Conservation (phyloP, 2,329 filamentous ascomycete species). For the Aspergillus clavatus region DNA sequence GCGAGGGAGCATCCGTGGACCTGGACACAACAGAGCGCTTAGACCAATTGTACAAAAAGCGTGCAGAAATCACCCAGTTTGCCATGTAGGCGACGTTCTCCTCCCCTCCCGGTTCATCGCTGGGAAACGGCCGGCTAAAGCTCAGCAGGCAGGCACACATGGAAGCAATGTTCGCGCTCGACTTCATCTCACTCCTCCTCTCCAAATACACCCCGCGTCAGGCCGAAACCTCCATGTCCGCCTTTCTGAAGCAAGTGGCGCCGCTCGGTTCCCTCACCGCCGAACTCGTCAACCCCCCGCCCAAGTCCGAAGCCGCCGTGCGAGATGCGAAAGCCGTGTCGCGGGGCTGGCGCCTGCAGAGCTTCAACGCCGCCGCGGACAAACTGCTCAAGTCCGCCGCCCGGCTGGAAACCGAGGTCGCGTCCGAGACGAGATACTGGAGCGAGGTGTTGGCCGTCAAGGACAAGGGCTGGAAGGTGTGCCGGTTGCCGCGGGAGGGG, state of each 20-base stretch:
- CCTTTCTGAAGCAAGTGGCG: slow-evolving; percentile 63
- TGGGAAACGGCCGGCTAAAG: slow-evolving; percentile 9
- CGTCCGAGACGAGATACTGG: slow-evolving; percentile 83
- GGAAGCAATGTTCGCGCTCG: slow-evolving; percentile 61
- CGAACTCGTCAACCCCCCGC: slow-evolving; percentile 60
- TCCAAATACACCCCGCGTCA: slow-evolving; percentile 74
- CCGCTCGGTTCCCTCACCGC: slow-evolving; percentile 70
- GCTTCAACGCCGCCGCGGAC: slow-evolving; percentile 68
- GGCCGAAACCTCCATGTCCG: slow-evolving; percentile 65
- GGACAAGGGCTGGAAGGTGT: slow-evolving; percentile 81
- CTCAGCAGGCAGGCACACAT: slow-evolving; percentile 39
- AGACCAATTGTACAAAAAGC: slow-evolving; percentile 41
- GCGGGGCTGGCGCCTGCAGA: slow-evolving; percentile 71
- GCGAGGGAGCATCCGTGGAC: slow-evolving; percentile 24
- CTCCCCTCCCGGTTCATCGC: too few relatives aligned
- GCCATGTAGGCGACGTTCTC: slow-evolving; percentile 33
- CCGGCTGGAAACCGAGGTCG: slow-evolving; percentile 70
- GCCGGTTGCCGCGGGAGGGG: slow-evolving; percentile 66
- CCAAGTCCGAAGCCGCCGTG: slow-evolving; percentile 51
- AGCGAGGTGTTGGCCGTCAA: slow-evolving; percentile 75
- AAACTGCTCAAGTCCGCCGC: slow-evolving; percentile 67
- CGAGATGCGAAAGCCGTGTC: slow-evolving; percentile 52
- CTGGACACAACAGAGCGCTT: slow-evolving; percentile 36
- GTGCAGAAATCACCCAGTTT: slow-evolving; percentile 43
- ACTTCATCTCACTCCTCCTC: slow-evolving; percentile 76